Evolutionary conservation across 2,329 filamentous ascomycete species (phyloP), one percentile per base, ranked within the genome.

Genomic region (Teratosphaeria destructans): DNA sequence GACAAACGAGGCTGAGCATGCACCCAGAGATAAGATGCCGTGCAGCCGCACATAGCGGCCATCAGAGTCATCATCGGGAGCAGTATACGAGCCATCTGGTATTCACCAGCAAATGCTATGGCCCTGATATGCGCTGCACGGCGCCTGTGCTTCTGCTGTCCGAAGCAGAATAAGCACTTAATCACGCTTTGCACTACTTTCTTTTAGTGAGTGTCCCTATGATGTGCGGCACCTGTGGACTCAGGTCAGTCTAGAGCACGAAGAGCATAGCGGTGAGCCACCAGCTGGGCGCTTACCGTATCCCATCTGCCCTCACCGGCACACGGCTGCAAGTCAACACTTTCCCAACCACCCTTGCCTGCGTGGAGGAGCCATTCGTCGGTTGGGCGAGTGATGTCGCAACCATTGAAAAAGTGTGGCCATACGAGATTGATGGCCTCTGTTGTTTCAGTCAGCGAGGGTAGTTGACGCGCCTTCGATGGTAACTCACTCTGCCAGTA

Each of bases 331-430:
- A 74, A 61, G 14, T 71, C 65, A 54, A 73, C 69, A 29, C 70
- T 60, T 12, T 71, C 65, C 72, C 72, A 74, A 23, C n/a, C 43
- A 49, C 43, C 43, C 12, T 70, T 64, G 4, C 71, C 72, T 52
- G 70, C 69, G 19, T 63, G 59, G 29, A 70, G 60, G 5, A 74
- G 58, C 70, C 71, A 73, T 58, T 72, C 67, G 52, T 74, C 72
- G 1, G 71, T 73, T 2, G 71, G 71, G 19, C 72, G 60, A 1
- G 62, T 65, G 53, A 73, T 70, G 54, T 70, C 63, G 61, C 72
- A 74, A 3, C 72, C 72, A 52, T 68, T 68, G 43, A 73, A 70
- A 57, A 72, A 71, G 19, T 66, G 65, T 4, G 71, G 71, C 72
- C 72, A 74, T 35, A 73, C 58, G 29, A 67, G 29, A 57, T 73